Percentiles rank a stretch among this genome's conserved stretches.
Conservation (phyloP, 2,329 filamentous ascomycete species). For the Ascochyta viciae-villosae region DNA sequence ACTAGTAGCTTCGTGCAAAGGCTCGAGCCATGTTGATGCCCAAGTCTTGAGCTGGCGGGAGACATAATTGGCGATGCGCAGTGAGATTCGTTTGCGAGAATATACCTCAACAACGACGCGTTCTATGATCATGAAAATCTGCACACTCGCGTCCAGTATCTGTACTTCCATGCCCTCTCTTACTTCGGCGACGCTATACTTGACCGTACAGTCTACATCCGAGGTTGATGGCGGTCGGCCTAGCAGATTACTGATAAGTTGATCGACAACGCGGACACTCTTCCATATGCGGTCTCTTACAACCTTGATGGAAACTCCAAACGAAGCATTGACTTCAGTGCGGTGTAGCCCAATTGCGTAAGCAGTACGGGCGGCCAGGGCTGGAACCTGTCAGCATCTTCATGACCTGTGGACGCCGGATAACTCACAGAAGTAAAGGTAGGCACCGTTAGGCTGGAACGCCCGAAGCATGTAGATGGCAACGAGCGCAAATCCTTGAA, state of each 20-base stretch:
- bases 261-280: constrained; percentile 59
- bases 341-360: constrained; percentile 62
- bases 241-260: constrained; percentile 59
- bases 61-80: constrained; percentile 51
- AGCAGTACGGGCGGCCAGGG: constrained; percentile 58
- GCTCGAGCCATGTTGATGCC: constrained; percentile 48
- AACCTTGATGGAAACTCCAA: constrained; percentile 51
- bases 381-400: constrained; percentile 12
- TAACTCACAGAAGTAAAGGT: constrained; percentile 56
- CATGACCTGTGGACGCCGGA: background rate
- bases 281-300: constrained; percentile 61
- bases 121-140: constrained; percentile 59
- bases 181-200: constrained; percentile 42
- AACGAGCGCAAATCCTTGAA: constrained; percentile 61
- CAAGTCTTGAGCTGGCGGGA: constrained; percentile 51
- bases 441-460: constrained; percentile 61
- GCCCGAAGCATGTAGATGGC: constrained; percentile 61
- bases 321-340: constrained; percentile 60
- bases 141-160: constrained; percentile 47
- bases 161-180: constrained; percentile 25
- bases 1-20: constrained; percentile 35
- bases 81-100: constrained; percentile 50
- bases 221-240: constrained; percentile 62
- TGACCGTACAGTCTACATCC: constrained; percentile 57
- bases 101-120: constrained; percentile 57